These are phyloP conservation scores for Eucalyptus pumila DNA, from an alignment of 345 rosid genomes.

Conservation along the genomic window DNA sequence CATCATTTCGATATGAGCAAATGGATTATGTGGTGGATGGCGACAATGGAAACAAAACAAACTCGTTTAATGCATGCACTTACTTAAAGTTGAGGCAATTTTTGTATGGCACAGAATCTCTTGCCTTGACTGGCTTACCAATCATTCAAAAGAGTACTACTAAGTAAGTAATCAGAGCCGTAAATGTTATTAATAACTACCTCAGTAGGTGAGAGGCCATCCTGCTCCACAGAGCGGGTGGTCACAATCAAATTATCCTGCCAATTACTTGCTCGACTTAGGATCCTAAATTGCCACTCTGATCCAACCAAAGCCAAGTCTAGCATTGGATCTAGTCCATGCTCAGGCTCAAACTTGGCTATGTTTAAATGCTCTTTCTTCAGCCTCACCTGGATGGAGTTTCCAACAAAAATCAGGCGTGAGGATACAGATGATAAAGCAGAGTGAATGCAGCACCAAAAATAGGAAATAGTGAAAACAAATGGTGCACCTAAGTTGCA, in stretches of 20 bases:
- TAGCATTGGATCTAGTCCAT: constrained; percentile 80
- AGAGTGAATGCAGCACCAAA: neutral
- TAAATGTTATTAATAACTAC: constrained; percentile 12
- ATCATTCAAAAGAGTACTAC: neutral
- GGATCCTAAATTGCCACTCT: constrained; percentile 96
- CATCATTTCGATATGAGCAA: neutral
- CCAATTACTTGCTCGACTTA: constrained; percentile 96
- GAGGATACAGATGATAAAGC: neutral
- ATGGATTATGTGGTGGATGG: neutral
- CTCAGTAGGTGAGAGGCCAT: constrained; percentile 90
- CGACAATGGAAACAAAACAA: neutral
- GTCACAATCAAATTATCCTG: constrained; percentile 92
- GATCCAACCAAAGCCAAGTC: constrained; percentile 98
- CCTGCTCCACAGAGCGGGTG: constrained; percentile 89
- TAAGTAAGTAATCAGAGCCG: neutral
- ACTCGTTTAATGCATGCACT: neutral
- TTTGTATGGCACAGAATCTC: neutral
- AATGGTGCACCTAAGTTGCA: constrained; percentile 73
- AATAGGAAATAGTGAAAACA: neutral
- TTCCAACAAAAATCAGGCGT: neutral
- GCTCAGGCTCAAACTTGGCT: constrained; percentile 94
- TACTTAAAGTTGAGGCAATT: neutral
- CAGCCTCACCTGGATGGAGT: constrained; percentile 64
- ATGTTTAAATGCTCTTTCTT: constrained; percentile 88
- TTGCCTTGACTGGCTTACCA: neutral